These are phyloP conservation scores for Penicillium longicatenatum DNA, from an alignment of 495 filamentous ascomycete species.

Conservation along the genomic window DNA sequence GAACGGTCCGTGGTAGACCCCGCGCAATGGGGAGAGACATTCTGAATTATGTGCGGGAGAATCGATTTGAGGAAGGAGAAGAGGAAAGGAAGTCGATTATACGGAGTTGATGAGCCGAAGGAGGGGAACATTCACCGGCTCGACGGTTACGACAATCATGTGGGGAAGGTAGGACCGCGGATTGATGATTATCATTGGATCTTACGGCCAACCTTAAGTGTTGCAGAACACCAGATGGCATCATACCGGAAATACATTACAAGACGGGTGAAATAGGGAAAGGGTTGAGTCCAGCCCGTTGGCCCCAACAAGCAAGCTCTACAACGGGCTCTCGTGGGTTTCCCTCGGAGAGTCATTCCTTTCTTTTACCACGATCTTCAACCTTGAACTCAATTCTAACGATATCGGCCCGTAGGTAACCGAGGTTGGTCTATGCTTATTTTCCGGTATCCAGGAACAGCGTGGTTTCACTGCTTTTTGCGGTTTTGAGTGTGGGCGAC, in stretches of 20 bases:
- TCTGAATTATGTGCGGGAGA: conserved; percentile 4
- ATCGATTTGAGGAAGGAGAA: conserved; percentile 5
- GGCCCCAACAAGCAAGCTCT: conserved; percentile 1
- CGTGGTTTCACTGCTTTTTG: neutral
- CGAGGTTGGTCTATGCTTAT: conserved; percentile 8
- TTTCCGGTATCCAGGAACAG: conserved; percentile 1
- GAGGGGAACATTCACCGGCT: conserved; percentile 25
- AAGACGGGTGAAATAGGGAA: neutral
- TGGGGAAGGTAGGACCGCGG: conserved; percentile 13
- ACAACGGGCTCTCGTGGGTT: neutral
- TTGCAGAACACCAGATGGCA: neutral
- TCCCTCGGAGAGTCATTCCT: conserved; percentile 9
- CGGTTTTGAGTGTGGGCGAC: neutral
- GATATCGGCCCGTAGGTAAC: conserved; percentile 12
- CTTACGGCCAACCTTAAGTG: neutral
- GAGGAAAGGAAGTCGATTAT: conserved; percentile 7
- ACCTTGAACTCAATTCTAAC: conserved; percentile 1
- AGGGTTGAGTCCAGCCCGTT: conserved; percentile 5
- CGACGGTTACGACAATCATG: conserved; percentile 26
- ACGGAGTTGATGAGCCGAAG: conserved; percentile 3
- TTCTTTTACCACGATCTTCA: neutral
- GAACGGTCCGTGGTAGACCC: conserved; percentile 31
- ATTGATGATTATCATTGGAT: neutral
- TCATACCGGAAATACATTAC: neutral
- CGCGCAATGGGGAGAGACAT: conserved; percentile 36